Evolutionary conservation across 192 early-diverging fungal genomes (phyloP).

Genomic region (Pecoramyces ruminantium): DNA sequence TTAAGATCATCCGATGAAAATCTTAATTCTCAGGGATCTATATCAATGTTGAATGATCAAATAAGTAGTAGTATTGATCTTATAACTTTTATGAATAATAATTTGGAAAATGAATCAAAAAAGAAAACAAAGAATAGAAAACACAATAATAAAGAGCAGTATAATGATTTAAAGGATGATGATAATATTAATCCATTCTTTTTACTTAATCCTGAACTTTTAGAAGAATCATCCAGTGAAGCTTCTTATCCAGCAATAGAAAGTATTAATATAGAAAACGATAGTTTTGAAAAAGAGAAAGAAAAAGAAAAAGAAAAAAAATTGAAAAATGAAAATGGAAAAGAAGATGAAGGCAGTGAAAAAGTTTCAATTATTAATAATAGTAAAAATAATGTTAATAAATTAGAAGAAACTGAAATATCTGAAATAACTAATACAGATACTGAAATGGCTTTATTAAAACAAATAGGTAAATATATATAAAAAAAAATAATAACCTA

Average conservation of each 20-base stretch:
- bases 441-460: background rate
- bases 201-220: background rate
- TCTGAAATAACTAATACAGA: background rate
- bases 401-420: background rate
- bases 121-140: background rate
- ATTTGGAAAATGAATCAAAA: background rate
- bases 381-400: too few species aligned
- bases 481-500: too few species aligned
- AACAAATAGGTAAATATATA: background rate
- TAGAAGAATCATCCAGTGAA: background rate
- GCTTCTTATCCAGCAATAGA: background rate
- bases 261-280: background rate
- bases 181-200: background rate
- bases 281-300: background rate
- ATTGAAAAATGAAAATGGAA: too few species aligned
- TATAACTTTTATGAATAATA: background rate
- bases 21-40: background rate
- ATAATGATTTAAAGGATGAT: background rate
- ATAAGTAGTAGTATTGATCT: background rate
- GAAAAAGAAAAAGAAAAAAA: background rate
- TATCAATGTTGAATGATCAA: background rate
- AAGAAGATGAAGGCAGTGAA: too few species aligned
- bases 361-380: too few species aligned
- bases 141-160: background rate
- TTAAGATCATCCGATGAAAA: background rate